Conservation (phyloP, 2,329 filamentous ascomycete genomes). For the Neopestalotiopsis clavispora region DNA sequence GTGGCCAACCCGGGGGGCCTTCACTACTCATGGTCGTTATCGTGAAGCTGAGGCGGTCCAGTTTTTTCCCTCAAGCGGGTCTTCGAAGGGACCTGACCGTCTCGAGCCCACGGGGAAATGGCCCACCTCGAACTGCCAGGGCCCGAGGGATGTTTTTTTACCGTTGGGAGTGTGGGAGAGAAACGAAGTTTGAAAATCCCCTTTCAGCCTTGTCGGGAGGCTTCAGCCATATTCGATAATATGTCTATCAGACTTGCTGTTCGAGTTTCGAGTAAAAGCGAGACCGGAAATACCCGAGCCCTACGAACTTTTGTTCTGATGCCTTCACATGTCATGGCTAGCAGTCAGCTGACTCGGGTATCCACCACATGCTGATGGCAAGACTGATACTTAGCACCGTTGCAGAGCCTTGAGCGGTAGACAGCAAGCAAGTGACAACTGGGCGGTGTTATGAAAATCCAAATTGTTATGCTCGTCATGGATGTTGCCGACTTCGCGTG, state of each 20-base stretch:
- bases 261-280: not conserved
- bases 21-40: slow-evolving; percentile 14
- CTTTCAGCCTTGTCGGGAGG: not conserved
- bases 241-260: no score
- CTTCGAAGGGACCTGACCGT: not conserved
- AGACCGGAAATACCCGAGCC: not conserved
- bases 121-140: not conserved
- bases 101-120: slow-evolving; percentile 12
- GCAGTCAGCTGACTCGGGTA: not conserved
- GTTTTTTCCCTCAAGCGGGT: slow-evolving; percentile 6
- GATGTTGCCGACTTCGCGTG: no score
- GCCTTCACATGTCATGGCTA: not conserved
- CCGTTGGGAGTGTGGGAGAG: not conserved
- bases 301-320: not conserved
- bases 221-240: no score
- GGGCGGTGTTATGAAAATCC: not conserved
- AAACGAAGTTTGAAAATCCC: not conserved
- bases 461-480: not conserved
- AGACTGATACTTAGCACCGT: not conserved
- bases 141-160: not conserved
- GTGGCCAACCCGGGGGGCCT: not conserved
- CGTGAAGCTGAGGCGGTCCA: slow-evolving; percentile 11
- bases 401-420: not conserved
- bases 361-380: not conserved
- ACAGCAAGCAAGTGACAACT: not conserved